phyloP scores from a whole-genome alignment of 129 eudicot genomes.

The Arctium minus region DNA sequence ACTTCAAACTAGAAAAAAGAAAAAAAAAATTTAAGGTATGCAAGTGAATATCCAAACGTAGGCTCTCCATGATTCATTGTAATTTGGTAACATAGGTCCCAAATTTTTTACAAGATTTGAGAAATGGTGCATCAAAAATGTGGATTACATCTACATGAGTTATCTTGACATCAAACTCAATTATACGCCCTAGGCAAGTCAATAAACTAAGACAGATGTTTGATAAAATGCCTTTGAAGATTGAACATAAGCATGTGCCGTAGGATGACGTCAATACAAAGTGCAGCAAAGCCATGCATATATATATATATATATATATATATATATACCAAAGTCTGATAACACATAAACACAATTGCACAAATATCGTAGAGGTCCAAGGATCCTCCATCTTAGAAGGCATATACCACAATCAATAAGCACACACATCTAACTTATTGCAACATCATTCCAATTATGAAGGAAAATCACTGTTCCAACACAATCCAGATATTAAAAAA shows the following conservation, averaged over 20 bases:
- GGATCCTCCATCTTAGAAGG: neutral
- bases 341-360: neutral
- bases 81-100: neutral
- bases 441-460: neutral
- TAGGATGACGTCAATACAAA: neutral
- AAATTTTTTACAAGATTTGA: neutral
- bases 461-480: neutral
- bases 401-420: neutral
- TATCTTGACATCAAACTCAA: neutral
- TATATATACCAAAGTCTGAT: neutral
- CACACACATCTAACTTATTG: neutral
- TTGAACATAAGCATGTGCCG: neutral
- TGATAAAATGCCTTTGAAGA: neutral
- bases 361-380: neutral
- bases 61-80: neutral
- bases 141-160: neutral
- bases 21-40: too few species aligned
- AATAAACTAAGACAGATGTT: neutral
- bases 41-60: too few species aligned
- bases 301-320: neutral
- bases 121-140: neutral
- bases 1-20: too few species aligned
- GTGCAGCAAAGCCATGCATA: neutral
- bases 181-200: neutral
- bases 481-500: neutral